Base-by-base conservation (phyloP, 768 basidiomycete genomes). In the Mycena rosella region DNA sequence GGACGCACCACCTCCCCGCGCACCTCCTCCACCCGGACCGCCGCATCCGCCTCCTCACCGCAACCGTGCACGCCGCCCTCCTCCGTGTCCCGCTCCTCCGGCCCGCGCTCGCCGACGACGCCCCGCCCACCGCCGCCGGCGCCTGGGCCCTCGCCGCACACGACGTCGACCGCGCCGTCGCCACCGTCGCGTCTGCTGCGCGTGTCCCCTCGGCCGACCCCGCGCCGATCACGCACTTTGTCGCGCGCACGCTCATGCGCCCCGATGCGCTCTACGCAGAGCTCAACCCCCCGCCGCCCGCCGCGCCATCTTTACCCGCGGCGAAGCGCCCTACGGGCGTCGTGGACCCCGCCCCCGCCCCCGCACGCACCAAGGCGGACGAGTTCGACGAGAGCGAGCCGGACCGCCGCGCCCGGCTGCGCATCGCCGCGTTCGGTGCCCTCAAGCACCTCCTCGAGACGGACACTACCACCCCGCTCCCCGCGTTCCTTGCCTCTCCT, bases 1-100 rank as follows among this genome's bases (percentile, higher is more conserved):
- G 96, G 96, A 80, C 95, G 36, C 94, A 98, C 78, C 95, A 97
- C 78, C 80, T 93, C n/a, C 90, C 96, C 0, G 83, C 91, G 0
- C 84, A 98, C 18, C 88, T 95, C 58, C 82, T 94, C 34, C 94
- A 96, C 69, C 88, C 94, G 0, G 90, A 92, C 11, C 88, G 95
- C 36, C 89, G 94, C 45, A 83, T 96, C 52, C 91, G 90, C 13
- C 76, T 84, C 30, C 84, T 88, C 5, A 85, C 89, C 30, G 88
- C 86, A 44, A 83, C 82, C 0, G 75, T 93, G 3, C 94, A 97
- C 69, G 29, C n/a, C 53, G 22, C 32, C 7, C 34, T 38, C 15
- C 84, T 96, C 2, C 83, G 85, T 74, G 89, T 18, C 79, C 78
- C 27, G 86, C 90, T 44, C 77, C 81, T 3, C 85, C 84, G 0